phyloP scores from a whole-genome alignment of 2,329 filamentous ascomycete genomes.

The Pyricularia pennisetigena region DNA sequence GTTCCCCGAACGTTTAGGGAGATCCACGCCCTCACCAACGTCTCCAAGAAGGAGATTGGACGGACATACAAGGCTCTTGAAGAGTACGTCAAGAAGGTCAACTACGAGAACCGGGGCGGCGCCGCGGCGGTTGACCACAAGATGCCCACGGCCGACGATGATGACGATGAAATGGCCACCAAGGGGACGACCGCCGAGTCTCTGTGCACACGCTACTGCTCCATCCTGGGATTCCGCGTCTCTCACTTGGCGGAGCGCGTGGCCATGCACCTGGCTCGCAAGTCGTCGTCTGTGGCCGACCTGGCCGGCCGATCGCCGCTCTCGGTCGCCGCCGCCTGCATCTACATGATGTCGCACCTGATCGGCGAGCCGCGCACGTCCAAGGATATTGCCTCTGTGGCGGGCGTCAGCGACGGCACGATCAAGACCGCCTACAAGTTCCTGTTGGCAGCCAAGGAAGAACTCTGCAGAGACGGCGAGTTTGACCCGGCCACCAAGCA shows the following conservation, averaged over 20 bases:
- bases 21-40: constrained; percentile 85
- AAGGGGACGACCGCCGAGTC: constrained; percentile 72
- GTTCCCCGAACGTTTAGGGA: constrained; percentile 88
- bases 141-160: constrained; percentile 33
- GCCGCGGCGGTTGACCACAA: constrained; percentile 23
- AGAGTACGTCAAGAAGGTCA: constrained; percentile 62
- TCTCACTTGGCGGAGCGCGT: constrained; percentile 69
- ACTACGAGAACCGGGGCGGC: constrained; percentile 46
- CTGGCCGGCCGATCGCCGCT: constrained; percentile 88
- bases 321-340: constrained; percentile 88
- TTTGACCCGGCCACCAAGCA: constrained; percentile 1
- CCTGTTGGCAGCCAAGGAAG: constrained; percentile 64
- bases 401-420: constrained; percentile 90
- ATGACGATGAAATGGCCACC: constrained; percentile 56
- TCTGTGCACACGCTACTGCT: constrained; percentile 84
- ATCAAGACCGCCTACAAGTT: constrained; percentile 94
- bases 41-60: constrained; percentile 95
- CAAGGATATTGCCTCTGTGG: constrained; percentile 78
- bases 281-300: constrained; percentile 67
- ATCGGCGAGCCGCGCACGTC: constrained; percentile 69
- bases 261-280: constrained; percentile 66
- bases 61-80: constrained; percentile 90
- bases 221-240: constrained; percentile 63
- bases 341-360: constrained; percentile 89
- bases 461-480: constrained; percentile 29